Conservation (phyloP, 257 asterid genomes). For the Striga asiatica region DNA sequence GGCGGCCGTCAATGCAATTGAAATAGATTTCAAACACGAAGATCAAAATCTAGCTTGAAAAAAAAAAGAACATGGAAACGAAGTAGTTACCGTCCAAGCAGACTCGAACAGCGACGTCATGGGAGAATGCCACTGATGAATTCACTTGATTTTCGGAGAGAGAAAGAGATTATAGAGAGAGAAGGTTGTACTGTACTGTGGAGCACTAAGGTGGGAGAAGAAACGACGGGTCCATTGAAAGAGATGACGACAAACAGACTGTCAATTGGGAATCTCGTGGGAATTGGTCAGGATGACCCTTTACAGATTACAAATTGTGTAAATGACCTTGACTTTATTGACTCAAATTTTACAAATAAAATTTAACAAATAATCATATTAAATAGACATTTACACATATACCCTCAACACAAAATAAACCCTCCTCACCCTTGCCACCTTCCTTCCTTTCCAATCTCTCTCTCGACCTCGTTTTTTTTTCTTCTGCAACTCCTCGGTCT, state of each 20-base stretch:
- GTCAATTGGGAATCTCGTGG: conserved; percentile 34
- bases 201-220: background rate
- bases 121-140: conserved; percentile 9
- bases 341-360: too few relatives aligned
- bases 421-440: too few relatives aligned
- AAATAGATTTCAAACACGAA: background rate
- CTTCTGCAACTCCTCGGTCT: too few relatives aligned
- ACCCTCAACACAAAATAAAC: too few relatives aligned
- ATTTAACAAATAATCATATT: too few relatives aligned
- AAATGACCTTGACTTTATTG: too few relatives aligned
- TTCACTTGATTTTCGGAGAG: conserved; percentile 12
- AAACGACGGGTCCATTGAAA: conserved; percentile 9
- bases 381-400: too few relatives aligned
- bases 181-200: background rate
- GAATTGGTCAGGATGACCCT: too few relatives aligned
- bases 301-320: too few relatives aligned
- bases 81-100: conserved; percentile 34
- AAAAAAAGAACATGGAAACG: conserved; percentile 11
- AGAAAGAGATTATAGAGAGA: background rate
- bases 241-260: conserved; percentile 19
- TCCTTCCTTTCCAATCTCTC: too few relatives aligned
- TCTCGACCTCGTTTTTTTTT: too few relatives aligned
- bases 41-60: conserved; percentile 13
- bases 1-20: background rate
- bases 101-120: conserved; percentile 34